Evolutionary conservation across 2,329 filamentous ascomycete species (phyloP), one percentile per base, ranked within the genome.

Genomic region (Escovopsis sp.): DNA sequence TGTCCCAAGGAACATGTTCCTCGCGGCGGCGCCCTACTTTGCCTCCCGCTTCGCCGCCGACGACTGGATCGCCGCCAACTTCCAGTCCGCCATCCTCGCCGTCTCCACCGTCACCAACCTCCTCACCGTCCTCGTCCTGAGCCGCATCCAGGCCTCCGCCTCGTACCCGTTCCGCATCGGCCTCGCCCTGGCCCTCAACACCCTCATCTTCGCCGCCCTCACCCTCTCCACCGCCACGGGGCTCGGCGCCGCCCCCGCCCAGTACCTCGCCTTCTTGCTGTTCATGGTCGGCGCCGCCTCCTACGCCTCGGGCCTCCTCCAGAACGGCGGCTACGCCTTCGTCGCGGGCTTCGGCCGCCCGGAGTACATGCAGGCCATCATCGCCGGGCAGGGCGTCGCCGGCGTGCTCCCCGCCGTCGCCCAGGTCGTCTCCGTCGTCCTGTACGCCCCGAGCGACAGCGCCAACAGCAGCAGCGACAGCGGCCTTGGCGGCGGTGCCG

Each of bases 301-400:
- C 49, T 69, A 82, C 56, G 87, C 85, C 0, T 83, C 87, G 0
- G 88, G 84, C 0, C 68, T 95, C 40, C 83, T 88, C 51, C 91
- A 96, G 63, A 96, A 96, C 59, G 91, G 91, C 15, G 77, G 91
- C 10, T 94, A 95, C 59, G 86, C 91, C 3, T 96, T 88, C 57
- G 87, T 86, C 3, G 77, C 84, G 4, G 81, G 85, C 41, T 96
- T 94, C 55, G 85, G 81, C 33, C 71, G 84, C 41, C 76, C 82
- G 18, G 85, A 91, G 60, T 98, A 96, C 60, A 94, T 86, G 43
- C 89, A 96, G 62, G 89, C 82, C 23, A 87, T 96, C 60, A 96
- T 98, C 88, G 80, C 82, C 3, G 91, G 91, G 1, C 91, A 98
- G 61, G 89, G 81, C 30, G 71, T 98, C 4, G 88, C 91, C 0